phyloP scores from a whole-genome alignment of 768 basidiomycete species.

The Lactarius deliciosus region DNA sequence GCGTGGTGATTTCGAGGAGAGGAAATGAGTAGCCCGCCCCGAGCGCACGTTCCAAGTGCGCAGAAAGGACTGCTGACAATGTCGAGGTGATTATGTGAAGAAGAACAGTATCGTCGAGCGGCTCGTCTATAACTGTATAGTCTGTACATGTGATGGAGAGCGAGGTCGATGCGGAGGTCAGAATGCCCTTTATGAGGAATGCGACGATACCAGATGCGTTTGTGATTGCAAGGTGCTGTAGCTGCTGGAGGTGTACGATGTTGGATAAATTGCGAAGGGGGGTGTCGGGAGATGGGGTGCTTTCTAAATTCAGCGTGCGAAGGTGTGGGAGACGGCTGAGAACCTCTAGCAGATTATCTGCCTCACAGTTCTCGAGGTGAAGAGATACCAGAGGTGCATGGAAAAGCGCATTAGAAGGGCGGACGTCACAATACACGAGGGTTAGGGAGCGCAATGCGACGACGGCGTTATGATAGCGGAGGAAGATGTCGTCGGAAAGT shows the following conservation, averaged over 20 bases:
- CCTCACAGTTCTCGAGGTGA: conserved; percentile 3
- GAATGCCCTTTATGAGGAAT: conserved; percentile 11
- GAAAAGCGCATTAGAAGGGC: conserved; percentile 6
- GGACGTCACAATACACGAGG: conserved; percentile 3
- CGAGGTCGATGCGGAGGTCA: conserved; percentile 1
- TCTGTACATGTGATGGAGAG: conserved; percentile 17
- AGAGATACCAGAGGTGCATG: conserved; percentile 9
- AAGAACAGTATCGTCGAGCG: conserved; percentile 7
- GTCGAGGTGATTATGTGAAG: conserved; percentile 7
- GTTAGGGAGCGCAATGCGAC: conserved; percentile 6
- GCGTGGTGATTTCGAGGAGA: conserved; percentile 13
- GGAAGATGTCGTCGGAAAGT: conserved; percentile 5
- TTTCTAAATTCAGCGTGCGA: conserved; percentile 8
- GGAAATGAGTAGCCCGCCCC: not conserved
- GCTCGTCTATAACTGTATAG: conserved; percentile 4
- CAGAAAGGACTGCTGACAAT: conserved; percentile 12
- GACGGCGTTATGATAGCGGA: not conserved
- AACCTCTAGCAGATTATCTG: conserved; percentile 6
- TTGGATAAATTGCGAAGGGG: not conserved
- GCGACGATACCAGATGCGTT: conserved; percentile 8
- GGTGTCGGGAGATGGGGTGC: not conserved
- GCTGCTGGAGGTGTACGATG: not conserved
- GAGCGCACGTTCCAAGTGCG: conserved; percentile 2
- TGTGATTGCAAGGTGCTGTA: conserved; percentile 12
- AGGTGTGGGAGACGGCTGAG: conserved; percentile 10